Percentiles rank a stretch among this genome's conserved stretches.
These are phyloP conservation scores for Eucalyptus sp. DNA, from an alignment of 345 rosid species.

Conservation along the genomic window DNA sequence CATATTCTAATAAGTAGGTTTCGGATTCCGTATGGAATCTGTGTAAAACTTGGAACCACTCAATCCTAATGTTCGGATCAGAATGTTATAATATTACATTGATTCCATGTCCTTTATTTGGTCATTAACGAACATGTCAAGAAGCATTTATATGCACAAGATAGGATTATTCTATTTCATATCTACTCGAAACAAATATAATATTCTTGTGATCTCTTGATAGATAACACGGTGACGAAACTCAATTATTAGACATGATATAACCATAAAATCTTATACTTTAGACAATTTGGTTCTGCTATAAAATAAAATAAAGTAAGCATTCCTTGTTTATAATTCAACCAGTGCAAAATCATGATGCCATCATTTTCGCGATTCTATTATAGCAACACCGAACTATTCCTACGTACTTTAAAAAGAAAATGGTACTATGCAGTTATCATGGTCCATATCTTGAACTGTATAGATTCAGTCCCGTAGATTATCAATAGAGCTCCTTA, in stretches of 20 bases:
- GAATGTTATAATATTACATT: not conserved
- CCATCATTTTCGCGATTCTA: not conserved
- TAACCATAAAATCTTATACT: not conserved
- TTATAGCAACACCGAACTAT: not conserved
- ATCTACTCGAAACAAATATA: not conserved
- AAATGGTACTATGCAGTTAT: not conserved
- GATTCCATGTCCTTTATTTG: not conserved
- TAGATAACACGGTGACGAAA: not conserved
- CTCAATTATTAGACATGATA: not conserved
- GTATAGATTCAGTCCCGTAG: not conserved
- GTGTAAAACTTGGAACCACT: too few relatives aligned
- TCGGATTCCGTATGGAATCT: rapidly evolving
- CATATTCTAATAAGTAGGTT: too few relatives aligned
- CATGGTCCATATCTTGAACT: not conserved
- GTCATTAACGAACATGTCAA: not conserved
- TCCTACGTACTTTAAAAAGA: not conserved
- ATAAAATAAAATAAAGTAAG: not conserved
- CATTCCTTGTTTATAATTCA: not conserved
- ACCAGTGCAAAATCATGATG: not conserved
- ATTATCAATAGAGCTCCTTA: not conserved
- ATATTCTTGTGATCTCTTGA: not conserved
- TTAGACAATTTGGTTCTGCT: not conserved
- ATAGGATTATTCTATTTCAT: not conserved
- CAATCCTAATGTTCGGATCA: too few relatives aligned
- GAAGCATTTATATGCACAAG: not conserved